Evolutionary conservation across 345 rosid species (phyloP).

Genomic region (Eucalyptus pauciflora): DNA sequence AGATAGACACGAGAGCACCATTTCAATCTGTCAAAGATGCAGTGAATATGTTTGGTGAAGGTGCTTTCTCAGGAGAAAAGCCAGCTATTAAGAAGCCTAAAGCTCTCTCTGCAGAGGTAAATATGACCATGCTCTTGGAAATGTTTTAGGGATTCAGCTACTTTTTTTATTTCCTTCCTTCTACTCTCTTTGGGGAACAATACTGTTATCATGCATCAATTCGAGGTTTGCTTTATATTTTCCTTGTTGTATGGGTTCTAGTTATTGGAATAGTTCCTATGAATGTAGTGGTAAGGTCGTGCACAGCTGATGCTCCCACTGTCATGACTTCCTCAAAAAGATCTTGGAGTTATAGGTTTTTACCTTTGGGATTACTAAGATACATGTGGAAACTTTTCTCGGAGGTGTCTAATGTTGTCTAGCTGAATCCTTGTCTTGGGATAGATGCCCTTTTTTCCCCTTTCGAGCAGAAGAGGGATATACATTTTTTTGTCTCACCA

Average conservation of each 20-base stretch:
- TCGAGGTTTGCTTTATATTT: not conserved
- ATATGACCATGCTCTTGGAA: not conserved
- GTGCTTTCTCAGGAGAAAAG: slow-evolving; percentile 77
- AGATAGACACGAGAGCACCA: slow-evolving; percentile 94
- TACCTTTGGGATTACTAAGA: not conserved
- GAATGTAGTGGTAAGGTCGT: not conserved
- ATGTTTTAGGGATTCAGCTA: not conserved
- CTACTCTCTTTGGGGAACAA: not conserved
- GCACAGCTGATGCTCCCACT: not conserved
- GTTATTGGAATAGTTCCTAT: not conserved
- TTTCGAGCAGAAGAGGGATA: not conserved
- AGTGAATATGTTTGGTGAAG: slow-evolving; percentile 79
- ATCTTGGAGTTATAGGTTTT: not conserved
- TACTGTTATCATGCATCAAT: not conserved
- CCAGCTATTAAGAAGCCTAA: slow-evolving; percentile 49
- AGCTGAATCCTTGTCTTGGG: not conserved
- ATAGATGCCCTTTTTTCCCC: not conserved
- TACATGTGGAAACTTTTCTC: not conserved
- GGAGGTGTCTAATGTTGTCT: not conserved
- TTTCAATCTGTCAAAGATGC: slow-evolving; percentile 98
- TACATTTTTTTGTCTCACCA: not conserved
- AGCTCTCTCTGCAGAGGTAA: slow-evolving; percentile 81
- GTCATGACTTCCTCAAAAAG: not conserved
- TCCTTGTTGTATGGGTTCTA: not conserved
- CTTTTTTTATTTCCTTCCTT: not conserved